A percentile compares a stretch with the other conserved stretches of the same genome.
phyloP scores from a whole-genome alignment of 164 flowering plant genomes.

The Berberis thunbergii region DNA sequence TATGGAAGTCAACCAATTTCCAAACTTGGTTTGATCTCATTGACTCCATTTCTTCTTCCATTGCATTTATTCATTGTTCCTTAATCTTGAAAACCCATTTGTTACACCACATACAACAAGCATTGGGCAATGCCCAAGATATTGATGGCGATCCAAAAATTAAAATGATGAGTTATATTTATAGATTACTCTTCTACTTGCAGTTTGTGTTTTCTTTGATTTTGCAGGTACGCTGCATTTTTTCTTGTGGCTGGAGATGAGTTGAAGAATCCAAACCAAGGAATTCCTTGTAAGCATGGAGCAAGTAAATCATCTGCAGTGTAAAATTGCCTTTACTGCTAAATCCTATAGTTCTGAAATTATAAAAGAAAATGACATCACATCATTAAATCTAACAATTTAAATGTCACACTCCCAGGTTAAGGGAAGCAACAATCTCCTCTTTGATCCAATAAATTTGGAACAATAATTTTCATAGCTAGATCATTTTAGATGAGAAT shows the following conservation, averaged over 20 bases:
- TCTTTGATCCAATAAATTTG: background rate
- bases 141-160: slow-evolving; percentile 71
- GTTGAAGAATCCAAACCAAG: slow-evolving; percentile 53
- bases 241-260: slow-evolving; percentile 95
- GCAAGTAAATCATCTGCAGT: slow-evolving; percentile 27
- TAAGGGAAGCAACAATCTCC: background rate
- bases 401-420: background rate
- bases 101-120: slow-evolving; percentile 82
- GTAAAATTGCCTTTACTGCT: slow-evolving; percentile 5
- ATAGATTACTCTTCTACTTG: background rate
- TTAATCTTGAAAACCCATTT: slow-evolving; percentile 15
- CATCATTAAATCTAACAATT: slow-evolving; percentile 1
- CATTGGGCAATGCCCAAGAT: slow-evolving; percentile 45
- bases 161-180: slow-evolving; percentile 80
- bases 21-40: no score
- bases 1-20: no score
- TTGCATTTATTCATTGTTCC: no score
- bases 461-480: no score
- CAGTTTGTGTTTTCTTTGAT: background rate
- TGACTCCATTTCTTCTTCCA: slow-evolving; percentile 41
- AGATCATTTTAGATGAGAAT: no score
- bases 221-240: slow-evolving; percentile 81
- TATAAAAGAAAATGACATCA: background rate
- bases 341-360: background rate
- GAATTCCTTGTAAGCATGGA: slow-evolving; percentile 42